phyloP scores from a whole-genome alignment of 108 stramenopile genomes.

The Pseudonitzschia multistriata region DNA sequence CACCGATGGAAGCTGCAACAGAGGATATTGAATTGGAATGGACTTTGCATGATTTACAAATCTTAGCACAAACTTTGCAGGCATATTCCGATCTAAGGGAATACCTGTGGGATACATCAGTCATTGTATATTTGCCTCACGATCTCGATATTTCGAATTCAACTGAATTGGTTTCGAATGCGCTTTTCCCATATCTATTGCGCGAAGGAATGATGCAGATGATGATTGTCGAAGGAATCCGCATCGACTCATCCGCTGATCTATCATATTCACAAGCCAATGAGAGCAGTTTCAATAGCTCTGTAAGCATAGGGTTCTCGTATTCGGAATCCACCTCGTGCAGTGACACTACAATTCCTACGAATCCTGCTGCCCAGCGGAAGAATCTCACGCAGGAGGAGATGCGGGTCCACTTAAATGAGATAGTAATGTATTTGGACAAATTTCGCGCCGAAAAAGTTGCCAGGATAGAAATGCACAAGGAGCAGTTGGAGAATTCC shows the following conservation, averaged over 20 bases:
- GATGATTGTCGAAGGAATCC: conserved; percentile 16
- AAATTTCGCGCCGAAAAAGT: conserved; percentile 7
- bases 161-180: conserved; percentile 10
- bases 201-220: conserved; percentile 40
- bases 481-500: not conserved
- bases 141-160: conserved; percentile 31
- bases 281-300: not conserved
- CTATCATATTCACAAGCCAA: not conserved
- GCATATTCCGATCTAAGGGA: conserved; percentile 22
- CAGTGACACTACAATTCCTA: conserved; percentile 15
- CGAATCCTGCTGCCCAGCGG: not conserved
- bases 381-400: not conserved
- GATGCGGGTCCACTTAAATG: not conserved
- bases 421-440: not conserved
- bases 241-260: not conserved
- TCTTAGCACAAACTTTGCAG: conserved; percentile 8
- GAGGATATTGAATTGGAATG: conserved; percentile 25
- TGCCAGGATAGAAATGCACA: not conserved
- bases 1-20: not conserved
- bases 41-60: conserved; percentile 24
- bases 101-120: conserved; percentile 25
- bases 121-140: conserved; percentile 33
- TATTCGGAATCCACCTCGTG: conserved; percentile 14
- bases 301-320: not conserved
- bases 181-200: conserved; percentile 29